These are phyloP conservation scores for Trichaptum fuscoviolaceum DNA, from an alignment of 768 basidiomycete species.

Conservation along the genomic window DNA sequence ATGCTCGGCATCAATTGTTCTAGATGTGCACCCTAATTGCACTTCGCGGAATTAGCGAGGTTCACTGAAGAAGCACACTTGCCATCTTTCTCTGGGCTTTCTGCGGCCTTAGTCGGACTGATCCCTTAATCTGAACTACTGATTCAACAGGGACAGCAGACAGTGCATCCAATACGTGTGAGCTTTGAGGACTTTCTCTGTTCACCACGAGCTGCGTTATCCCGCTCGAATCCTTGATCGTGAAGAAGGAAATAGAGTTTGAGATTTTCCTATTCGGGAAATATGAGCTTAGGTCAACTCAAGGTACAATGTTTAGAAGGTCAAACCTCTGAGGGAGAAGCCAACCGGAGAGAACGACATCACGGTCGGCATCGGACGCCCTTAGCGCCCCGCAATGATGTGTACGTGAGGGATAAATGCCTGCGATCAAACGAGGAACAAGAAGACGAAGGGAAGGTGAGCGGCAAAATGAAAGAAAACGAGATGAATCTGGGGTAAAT, in stretches of 20 bases:
- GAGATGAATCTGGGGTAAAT: slow-evolving; percentile 1
- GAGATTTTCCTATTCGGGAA: slow-evolving; percentile 50
- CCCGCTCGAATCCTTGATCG: slow-evolving; percentile 74
- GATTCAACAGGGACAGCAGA: slow-evolving; percentile 71
- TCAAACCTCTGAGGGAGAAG: slow-evolving; percentile 76
- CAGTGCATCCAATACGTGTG: slow-evolving; percentile 36
- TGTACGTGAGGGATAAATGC: slow-evolving; percentile 54
- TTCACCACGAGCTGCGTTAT: slow-evolving; percentile 73
- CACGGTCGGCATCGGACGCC: slow-evolving; percentile 42
- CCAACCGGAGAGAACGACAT: slow-evolving; percentile 77
- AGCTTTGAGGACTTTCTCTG: slow-evolving; percentile 29
- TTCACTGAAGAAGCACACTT: slow-evolving; percentile 7
- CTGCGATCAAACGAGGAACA: slow-evolving; percentile 27
- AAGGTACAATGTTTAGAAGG: slow-evolving; percentile 13
- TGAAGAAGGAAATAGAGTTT: slow-evolving; percentile 77
- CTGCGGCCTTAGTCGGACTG: slow-evolving; percentile 58
- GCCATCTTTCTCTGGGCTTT: slow-evolving; percentile 39
- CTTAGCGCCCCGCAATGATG: slow-evolving; percentile 61
- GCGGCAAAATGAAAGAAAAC: slow-evolving; percentile 3
- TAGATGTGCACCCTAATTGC: neutral
- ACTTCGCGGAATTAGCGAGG: neutral
- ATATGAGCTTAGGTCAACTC: neutral
- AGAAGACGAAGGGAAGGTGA: slow-evolving; percentile 13
- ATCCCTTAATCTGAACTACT: slow-evolving; percentile 68
- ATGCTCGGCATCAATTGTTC: neutral